Evolutionary conservation across 1,284 basidiomycete genomes (phyloP).

Genomic region (Ustilago loliicola): DNA sequence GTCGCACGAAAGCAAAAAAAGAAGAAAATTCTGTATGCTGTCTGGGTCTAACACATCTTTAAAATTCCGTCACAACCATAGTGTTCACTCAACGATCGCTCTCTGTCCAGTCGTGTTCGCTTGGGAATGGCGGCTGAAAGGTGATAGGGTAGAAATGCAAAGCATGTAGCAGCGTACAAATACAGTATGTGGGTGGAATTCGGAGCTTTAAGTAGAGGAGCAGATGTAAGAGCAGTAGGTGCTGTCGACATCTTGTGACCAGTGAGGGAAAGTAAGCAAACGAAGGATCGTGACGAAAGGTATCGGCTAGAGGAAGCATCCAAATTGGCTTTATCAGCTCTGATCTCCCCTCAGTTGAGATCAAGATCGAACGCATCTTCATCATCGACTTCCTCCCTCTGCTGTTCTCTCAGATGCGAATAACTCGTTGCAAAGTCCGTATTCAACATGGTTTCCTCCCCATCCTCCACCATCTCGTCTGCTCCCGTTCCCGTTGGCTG

Average conservation of each 20-base stretch:
- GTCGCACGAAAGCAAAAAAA: slow-evolving; percentile 16
- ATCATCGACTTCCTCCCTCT: slow-evolving; percentile 46
- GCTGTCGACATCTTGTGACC: too few species aligned
- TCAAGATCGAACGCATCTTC: slow-evolving; percentile 65
- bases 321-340: background rate
- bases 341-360: slow-evolving; percentile 43
- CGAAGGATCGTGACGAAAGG: background rate
- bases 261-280: background rate
- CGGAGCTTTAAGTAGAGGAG: too few species aligned
- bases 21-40: too few species aligned
- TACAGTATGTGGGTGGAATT: too few species aligned
- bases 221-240: too few species aligned
- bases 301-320: background rate
- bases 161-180: too few species aligned
- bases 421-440: slow-evolving; percentile 37
- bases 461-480: slow-evolving; percentile 22
- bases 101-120: too few species aligned
- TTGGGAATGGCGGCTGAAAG: too few species aligned
- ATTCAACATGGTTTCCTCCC: slow-evolving; percentile 17
- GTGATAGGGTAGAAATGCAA: too few species aligned
- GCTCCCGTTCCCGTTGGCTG: slow-evolving; percentile 14
- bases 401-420: slow-evolving; percentile 37
- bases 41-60: too few species aligned
- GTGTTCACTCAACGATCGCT: too few species aligned
- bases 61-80: too few species aligned